Percentiles rank a stretch among this genome's conserved stretches.
These are phyloP conservation scores for Metschnikowia cerradonensis DNA, from an alignment of 805 yeast genomes.

Conservation along the genomic window DNA sequence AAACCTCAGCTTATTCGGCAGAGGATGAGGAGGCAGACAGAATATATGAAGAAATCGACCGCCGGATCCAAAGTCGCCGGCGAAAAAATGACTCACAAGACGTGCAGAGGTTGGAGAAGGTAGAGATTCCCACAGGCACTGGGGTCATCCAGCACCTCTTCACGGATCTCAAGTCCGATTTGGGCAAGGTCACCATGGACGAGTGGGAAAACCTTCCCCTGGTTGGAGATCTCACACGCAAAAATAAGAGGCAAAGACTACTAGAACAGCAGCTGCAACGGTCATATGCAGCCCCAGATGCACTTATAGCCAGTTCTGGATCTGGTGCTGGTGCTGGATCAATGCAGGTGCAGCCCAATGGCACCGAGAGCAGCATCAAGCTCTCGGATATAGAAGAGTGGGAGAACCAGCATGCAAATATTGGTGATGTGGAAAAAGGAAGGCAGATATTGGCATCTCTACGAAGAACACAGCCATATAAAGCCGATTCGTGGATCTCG, in stretches of 20 bases:
- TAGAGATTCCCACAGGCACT: constrained; percentile 13
- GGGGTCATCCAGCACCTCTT: constrained; percentile 46
- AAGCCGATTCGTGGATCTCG: constrained; percentile 81
- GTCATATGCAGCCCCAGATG: constrained; percentile 80
- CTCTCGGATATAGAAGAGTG: constrained; percentile 14
- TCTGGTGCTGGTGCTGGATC: constrained; percentile 12
- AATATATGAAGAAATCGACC: constrained; percentile 65
- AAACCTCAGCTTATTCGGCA: constrained; percentile 25
- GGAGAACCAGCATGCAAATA: constrained; percentile 9
- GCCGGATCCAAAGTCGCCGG: constrained; percentile 31
- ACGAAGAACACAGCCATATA: constrained; percentile 66
- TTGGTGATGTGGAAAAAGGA: constrained; percentile 36
- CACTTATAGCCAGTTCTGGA: constrained; percentile 40
- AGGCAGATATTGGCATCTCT: constrained; percentile 62
- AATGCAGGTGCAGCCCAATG: background rate
- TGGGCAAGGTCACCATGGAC: constrained; percentile 55
- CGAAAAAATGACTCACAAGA: constrained; percentile 14
- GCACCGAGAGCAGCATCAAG: background rate
- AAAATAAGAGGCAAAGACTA: constrained; percentile 68
- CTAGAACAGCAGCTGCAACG: constrained; percentile 61
- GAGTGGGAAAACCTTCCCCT: constrained; percentile 87
- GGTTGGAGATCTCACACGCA: constrained; percentile 79
- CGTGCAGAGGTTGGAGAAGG: background rate
- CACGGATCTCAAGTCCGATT: constrained; percentile 60
- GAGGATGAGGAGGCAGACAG: constrained; percentile 79